A percentile compares a stretch with the other conserved stretches of the same genome.
Conservation (phyloP, 2,329 filamentous ascomycete species). For the Immersiporthe knoxdaviesiana region DNA sequence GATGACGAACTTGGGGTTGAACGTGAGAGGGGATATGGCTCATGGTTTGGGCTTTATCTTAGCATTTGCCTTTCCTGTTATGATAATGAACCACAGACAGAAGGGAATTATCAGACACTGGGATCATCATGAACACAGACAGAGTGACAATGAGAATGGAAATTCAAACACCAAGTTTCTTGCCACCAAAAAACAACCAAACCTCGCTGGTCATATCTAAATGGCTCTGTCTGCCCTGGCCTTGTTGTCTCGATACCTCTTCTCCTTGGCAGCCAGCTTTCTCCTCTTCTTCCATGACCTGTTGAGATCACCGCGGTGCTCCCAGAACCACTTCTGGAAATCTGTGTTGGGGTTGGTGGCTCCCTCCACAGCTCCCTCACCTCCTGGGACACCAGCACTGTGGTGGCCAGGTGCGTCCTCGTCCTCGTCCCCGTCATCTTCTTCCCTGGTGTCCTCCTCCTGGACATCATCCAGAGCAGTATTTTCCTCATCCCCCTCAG, state of each 20-base stretch:
- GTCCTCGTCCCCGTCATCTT: slow-evolving; percentile 40
- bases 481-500: slow-evolving; percentile 47
- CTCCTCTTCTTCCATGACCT: slow-evolving; percentile 67
- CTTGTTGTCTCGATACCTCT: slow-evolving; percentile 67
- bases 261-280: slow-evolving; percentile 67
- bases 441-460: slow-evolving; percentile 31
- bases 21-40: no score
- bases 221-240: slow-evolving; percentile 52
- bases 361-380: slow-evolving; percentile 37
- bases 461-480: slow-evolving; percentile 49
- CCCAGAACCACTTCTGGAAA: slow-evolving; percentile 71
- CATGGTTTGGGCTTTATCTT: not conserved
- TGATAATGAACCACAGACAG: not conserved
- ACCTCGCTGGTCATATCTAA: slow-evolving; percentile 30
- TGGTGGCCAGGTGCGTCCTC: slow-evolving; percentile 36
- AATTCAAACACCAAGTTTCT: not conserved
- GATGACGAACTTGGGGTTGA: not conserved
- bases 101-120: not conserved
- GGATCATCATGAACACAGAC: not conserved
- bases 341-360: slow-evolving; percentile 41
- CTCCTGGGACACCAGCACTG: slow-evolving; percentile 34
- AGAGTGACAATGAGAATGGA: not conserved
- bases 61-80: not conserved
- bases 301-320: slow-evolving; percentile 67
- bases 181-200: not conserved